Conservation (phyloP, 352 stramenopile species). For the Globisporangium nagaii region DNA sequence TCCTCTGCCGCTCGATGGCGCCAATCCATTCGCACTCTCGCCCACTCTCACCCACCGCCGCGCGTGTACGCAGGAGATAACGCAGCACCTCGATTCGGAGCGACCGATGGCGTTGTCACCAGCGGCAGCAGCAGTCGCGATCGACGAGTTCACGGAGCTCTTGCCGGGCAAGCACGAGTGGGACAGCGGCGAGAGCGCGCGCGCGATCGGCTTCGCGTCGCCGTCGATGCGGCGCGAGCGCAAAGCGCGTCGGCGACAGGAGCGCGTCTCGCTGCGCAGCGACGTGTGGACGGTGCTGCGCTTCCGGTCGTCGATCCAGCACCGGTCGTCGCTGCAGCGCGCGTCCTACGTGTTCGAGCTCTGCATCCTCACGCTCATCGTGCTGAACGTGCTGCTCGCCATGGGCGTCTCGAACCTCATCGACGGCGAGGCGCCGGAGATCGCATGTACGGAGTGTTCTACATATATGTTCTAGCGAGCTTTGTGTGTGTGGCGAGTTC, state of each 20-base stretch:
- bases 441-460: slow-evolving; percentile 5
- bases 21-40: no score
- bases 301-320: slow-evolving; percentile 57
- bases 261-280: slow-evolving; percentile 24
- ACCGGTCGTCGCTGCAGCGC: slow-evolving; percentile 53
- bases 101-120: neutral
- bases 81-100: no score
- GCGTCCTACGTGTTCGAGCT: slow-evolving; percentile 66
- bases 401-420: slow-evolving; percentile 53
- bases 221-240: neutral
- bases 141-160: slow-evolving; percentile 21
- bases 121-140: neutral
- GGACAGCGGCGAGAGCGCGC: slow-evolving; percentile 18
- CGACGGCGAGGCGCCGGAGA: slow-evolving; percentile 5
- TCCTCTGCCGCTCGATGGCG: no score
- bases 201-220: slow-evolving; percentile 10
- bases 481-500: neutral
- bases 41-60: no score
- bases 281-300: slow-evolving; percentile 76
- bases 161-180: slow-evolving; percentile 23
- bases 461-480: neutral
- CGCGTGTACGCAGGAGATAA: no score
- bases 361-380: slow-evolving; percentile 65
- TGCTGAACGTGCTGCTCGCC: slow-evolving; percentile 70
- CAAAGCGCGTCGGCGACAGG: neutral